Evolutionary conservation across 768 basidiomycete genomes (phyloP).

Genomic region (Hortiboletus campestris): DNA sequence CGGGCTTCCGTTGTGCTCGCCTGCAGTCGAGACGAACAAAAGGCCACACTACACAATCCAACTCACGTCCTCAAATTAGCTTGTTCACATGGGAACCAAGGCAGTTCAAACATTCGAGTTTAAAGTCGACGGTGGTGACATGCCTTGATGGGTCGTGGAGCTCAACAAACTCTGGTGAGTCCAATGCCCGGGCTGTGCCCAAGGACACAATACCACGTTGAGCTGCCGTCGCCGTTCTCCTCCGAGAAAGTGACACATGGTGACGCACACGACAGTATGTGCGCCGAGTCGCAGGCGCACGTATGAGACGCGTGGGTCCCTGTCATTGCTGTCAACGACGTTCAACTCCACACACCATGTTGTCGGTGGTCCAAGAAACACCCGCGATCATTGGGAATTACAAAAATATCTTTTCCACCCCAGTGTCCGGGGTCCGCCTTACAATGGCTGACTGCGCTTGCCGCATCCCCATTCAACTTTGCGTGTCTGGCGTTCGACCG

Average conservation of each 20-base stretch:
- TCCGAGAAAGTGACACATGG: neutral
- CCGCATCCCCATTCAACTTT: neutral
- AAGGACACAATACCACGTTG: neutral
- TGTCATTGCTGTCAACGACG: constrained; percentile 1
- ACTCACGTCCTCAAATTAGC: neutral
- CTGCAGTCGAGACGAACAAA: neutral
- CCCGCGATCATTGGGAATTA: neutral
- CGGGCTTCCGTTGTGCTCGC: neutral
- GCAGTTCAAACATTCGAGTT: neutral
- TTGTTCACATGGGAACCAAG: neutral
- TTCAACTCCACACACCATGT: neutral
- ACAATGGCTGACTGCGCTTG: neutral
- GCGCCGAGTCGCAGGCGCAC: neutral
- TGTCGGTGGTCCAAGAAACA: neutral
- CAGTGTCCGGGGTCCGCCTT: constrained; percentile 7
- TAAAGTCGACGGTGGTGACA: neutral
- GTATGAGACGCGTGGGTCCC: neutral
- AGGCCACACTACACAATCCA: neutral
- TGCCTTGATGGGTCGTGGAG: neutral
- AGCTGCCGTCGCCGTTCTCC: neutral
- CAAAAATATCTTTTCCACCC: neutral
- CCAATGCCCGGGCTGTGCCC: neutral
- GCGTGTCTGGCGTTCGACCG: neutral
- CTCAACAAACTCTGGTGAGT: neutral
- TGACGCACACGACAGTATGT: neutral